Base-by-base conservation (phyloP, 257 asterid genomes). In the Solanum sejunctum region DNA sequence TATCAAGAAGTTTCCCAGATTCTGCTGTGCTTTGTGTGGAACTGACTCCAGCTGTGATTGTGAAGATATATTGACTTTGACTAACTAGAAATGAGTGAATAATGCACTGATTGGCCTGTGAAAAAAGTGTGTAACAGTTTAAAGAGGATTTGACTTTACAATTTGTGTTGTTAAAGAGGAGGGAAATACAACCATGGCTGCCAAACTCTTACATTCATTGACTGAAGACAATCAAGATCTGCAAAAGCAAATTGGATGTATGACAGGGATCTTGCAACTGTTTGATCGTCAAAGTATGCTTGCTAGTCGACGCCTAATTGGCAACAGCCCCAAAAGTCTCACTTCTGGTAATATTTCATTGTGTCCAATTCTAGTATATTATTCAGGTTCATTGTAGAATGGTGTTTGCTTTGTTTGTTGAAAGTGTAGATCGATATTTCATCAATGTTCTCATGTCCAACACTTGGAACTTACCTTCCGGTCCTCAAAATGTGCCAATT, bases 211-310 rank as follows among this genome's bases (percentile, higher is more conserved):
- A 64, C 99, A 93, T 87, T 91, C 99, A 78, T 85, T 95, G 88
- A 91, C 96, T 47, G 98, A 95, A 87, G 99, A 94, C 12, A 92
- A 92, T 66, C 90, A 92, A 39, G 99, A 95, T 84, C 85, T 95
- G 90, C 95, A 93, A 85, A 95, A 92, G 90, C 98, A 95, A 84
- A 92, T 95, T 28, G 99, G 99, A 67, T 95, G 99, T 89, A 95
- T 95, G 97, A 92, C 94, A 6, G 97, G 99, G 66, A 90, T 95
- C 47, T 92, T 94, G 88, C 99, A 95, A 61, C 47, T 95, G 84
- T 95, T 95, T 81, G 98, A 95, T 90, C 97, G 97, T 7, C 97
- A 90, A 17, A 91, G 87, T 73, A 81, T 91, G 64, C 82, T 93
- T 69, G 84, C 95, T 12, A 88, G 91, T 39, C 85, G 92, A 90